A percentile compares a stretch with the other conserved stretches of the same genome.
These are phyloP conservation scores for Suillus brevipes DNA, from an alignment of 768 basidiomycete genomes.

Conservation along the genomic window DNA sequence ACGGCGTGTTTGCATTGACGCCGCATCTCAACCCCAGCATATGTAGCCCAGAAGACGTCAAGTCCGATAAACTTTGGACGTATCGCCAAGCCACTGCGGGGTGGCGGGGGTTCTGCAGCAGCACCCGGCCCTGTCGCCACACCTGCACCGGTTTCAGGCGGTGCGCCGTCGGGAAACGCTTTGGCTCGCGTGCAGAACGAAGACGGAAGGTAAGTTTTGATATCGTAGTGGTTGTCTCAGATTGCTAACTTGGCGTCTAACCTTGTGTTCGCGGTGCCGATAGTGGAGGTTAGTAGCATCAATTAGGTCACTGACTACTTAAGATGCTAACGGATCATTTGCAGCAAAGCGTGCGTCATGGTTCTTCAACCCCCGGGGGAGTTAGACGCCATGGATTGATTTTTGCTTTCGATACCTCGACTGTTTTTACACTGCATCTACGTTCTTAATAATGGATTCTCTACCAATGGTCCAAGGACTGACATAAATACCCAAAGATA, in stretches of 20 bases:
- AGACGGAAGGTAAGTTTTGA: conserved; percentile 61
- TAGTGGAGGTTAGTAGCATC: conserved; percentile 34
- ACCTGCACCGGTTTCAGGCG: conserved; percentile 42
- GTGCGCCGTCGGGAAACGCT: conserved; percentile 59
- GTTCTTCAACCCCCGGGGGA: conserved; percentile 86
- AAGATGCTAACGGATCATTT: conserved; percentile 32
- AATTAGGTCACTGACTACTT: conserved; percentile 15
- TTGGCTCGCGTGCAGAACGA: conserved; percentile 78
- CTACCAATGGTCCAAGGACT: conserved; percentile 7
- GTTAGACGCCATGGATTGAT: conserved; percentile 21
- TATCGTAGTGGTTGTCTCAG: background rate
- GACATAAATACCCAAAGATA: conserved; percentile 5
- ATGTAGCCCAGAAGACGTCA: conserved; percentile 70
- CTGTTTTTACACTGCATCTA: conserved; percentile 26
- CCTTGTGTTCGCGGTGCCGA: conserved; percentile 23
- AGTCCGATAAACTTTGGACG: conserved; percentile 83
- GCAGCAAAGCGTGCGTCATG: conserved; percentile 89
- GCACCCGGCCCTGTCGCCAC: conserved; percentile 41
- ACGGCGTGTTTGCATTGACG: conserved; percentile 13
- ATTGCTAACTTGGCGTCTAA: conserved; percentile 20
- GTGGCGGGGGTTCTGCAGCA: conserved; percentile 71
- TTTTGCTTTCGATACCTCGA: conserved; percentile 11
- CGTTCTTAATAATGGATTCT: conserved; percentile 30
- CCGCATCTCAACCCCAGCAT: conserved; percentile 30
- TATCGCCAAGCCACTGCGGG: conserved; percentile 95